Evolutionary conservation across 208 protist species (phyloP).

Genomic region (Trichomonas tenax): DNA sequence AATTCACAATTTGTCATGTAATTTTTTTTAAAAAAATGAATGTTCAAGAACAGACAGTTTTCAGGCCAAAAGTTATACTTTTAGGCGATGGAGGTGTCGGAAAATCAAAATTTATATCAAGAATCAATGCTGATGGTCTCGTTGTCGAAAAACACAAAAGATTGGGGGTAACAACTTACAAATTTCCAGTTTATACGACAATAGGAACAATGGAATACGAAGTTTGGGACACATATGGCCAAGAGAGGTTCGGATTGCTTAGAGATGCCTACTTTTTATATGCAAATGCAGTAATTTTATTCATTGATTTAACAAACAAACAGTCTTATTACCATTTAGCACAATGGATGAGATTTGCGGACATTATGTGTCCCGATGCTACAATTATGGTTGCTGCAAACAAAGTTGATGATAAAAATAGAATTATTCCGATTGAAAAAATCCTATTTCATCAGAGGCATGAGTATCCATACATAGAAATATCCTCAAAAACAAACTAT

Average conservation of each 20-base stretch:
- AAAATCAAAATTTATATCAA: constrained; percentile 99
- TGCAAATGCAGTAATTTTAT: constrained; percentile 98
- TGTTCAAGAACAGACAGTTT: background rate
- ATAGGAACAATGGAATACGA: constrained; percentile 93
- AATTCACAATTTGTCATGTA: too few relatives aligned
- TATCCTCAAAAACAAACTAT: constrained; percentile 99
- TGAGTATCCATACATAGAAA: constrained; percentile 97
- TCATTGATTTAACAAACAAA: constrained; percentile 99
- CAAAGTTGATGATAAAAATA: constrained; percentile 99
- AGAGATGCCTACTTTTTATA: constrained; percentile 98
- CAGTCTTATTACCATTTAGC: constrained; percentile 99
- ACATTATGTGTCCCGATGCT: constrained; percentile 95
- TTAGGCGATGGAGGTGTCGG: constrained; percentile 97
- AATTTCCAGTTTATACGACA: constrained; percentile 94
- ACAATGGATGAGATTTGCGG: constrained; percentile 94
- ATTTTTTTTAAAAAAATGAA: too few relatives aligned
- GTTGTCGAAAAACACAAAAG: constrained; percentile 94
- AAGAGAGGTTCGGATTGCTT: constrained; percentile 85
- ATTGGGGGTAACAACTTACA: constrained; percentile 87
- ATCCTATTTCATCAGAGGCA: constrained; percentile 98
- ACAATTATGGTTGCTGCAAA: constrained; percentile 98
- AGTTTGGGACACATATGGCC: constrained; percentile 98
- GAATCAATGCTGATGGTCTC: constrained; percentile 97
- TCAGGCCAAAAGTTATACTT: constrained; percentile 72
- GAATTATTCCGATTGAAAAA: constrained; percentile 95